These are phyloP conservation scores for Sporothrix brunneoviolacea DNA, from an alignment of 2,329 filamentous ascomycete species.

Conservation along the genomic window DNA sequence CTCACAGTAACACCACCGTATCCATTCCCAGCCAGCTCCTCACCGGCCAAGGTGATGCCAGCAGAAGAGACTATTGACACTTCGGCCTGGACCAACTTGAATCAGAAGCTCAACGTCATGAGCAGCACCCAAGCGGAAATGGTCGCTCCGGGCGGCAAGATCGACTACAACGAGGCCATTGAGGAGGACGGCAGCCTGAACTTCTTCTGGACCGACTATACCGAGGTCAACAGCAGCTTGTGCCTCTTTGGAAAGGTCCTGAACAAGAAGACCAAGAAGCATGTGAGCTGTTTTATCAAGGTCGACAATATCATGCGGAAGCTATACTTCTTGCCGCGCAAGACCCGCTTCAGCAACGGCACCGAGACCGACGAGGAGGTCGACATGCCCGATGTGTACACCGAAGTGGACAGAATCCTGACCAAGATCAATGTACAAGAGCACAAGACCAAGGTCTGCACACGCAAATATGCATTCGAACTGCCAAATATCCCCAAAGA, in stretches of 20 bases:
- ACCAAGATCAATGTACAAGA: conserved; percentile 74
- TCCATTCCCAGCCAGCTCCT: conserved; percentile 69
- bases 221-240: conserved; percentile 81
- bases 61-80: conserved; percentile 59
- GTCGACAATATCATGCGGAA: conserved; percentile 91
- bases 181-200: conserved; percentile 86
- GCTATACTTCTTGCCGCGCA: conserved; percentile 83
- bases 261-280: conserved; percentile 72
- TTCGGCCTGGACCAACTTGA: conserved; percentile 82
- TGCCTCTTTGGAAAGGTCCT: conserved; percentile 95
- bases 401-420: conserved; percentile 87
- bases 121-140: conserved; percentile 57
- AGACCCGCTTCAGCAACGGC: conserved; percentile 50
- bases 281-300: conserved; percentile 92
- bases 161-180: conserved; percentile 77
- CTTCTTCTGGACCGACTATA: conserved; percentile 97
- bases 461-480: conserved; percentile 93
- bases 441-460: conserved; percentile 89
- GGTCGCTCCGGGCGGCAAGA: conserved; percentile 69
- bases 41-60: conserved; percentile 46
- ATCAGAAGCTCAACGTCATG: conserved; percentile 76
- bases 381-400: conserved; percentile 81
- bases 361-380: conserved; percentile 70
- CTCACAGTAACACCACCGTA: conserved; percentile 56
- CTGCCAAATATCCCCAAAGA: conserved; percentile 80